phyloP scores from a whole-genome alignment of 1,284 basidiomycete species.

The Cystobasidium pallidum region DNA sequence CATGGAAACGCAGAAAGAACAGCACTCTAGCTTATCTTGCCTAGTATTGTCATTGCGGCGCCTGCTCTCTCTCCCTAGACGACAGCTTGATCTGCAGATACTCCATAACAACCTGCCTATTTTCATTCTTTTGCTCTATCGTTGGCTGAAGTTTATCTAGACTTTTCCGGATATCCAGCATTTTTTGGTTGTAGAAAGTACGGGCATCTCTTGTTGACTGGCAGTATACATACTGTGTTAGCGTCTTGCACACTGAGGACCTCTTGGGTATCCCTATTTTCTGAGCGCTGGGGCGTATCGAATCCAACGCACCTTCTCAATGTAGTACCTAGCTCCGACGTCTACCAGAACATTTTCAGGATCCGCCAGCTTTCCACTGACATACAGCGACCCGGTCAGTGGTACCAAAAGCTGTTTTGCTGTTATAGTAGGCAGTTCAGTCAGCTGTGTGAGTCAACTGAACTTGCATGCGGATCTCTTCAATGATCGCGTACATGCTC shows the following conservation, averaged over 20 bases:
- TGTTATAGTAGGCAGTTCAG: slow-evolving; percentile 54
- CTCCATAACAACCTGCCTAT: slow-evolving; percentile 46
- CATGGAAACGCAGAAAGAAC: no score
- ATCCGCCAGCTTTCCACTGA: slow-evolving; percentile 85
- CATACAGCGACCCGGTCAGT: slow-evolving; percentile 89
- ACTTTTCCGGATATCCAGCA: slow-evolving; percentile 61
- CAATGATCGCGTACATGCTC: slow-evolving; percentile 64
- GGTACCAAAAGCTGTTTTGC: slow-evolving; percentile 88
- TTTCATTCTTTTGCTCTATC: slow-evolving; percentile 82
- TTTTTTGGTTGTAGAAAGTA: slow-evolving; percentile 51
- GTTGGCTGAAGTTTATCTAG: slow-evolving; percentile 80
- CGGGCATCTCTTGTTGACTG: slow-evolving; percentile 52
- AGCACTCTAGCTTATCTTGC: no score
- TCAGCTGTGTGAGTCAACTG: no score
- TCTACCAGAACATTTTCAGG: slow-evolving; percentile 88
- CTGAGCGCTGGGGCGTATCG: no score
- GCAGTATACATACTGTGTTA: background rate
- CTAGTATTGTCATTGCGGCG: background rate
- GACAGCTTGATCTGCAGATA: slow-evolving; percentile 42
- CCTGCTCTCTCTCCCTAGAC: slow-evolving; percentile 24
- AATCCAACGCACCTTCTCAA: slow-evolving; percentile 82
- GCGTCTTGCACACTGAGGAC: no score
- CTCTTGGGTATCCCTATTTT: no score
- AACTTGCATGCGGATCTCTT: background rate
- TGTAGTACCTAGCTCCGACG: slow-evolving; percentile 94